Evolutionary conservation across 2,329 filamentous ascomycete species (phyloP).

Genomic region (Ceratocystis huliohia): DNA sequence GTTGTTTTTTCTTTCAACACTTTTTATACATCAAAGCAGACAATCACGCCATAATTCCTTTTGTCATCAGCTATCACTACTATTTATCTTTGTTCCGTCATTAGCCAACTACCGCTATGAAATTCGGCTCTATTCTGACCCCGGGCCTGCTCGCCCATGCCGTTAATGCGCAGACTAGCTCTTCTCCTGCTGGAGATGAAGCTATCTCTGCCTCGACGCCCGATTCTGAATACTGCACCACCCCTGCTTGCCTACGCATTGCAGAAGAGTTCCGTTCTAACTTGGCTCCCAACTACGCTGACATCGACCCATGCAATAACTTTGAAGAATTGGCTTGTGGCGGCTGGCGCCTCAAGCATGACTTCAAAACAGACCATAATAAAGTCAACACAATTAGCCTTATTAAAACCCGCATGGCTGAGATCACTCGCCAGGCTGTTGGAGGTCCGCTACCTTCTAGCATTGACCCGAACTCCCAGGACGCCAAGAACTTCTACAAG

Average conservation of each 20-base stretch:
- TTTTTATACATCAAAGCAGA: too few species aligned
- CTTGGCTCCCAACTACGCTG: slow-evolving; percentile 36
- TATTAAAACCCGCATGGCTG: slow-evolving; percentile 48
- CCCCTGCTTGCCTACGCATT: slow-evolving; percentile 26
- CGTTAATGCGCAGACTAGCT: neutral
- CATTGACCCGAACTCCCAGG: slow-evolving; percentile 28
- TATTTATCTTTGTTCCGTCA: too few species aligned
- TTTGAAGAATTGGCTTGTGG: slow-evolving; percentile 57
- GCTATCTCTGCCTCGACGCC: neutral
- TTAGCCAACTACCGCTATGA: neutral
- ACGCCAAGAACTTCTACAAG: slow-evolving; percentile 53
- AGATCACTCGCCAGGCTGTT: slow-evolving; percentile 48
- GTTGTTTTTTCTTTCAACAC: too few species aligned
- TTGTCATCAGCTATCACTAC: too few species aligned
- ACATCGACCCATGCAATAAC: slow-evolving; percentile 54
- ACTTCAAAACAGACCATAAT: slow-evolving; percentile 51
- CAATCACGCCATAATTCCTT: too few species aligned
- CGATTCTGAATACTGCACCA: slow-evolving; percentile 21
- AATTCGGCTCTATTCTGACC: neutral
- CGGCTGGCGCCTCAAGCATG: slow-evolving; percentile 51
- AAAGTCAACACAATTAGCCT: slow-evolving; percentile 47
- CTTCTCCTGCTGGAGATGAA: neutral
- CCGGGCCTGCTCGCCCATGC: neutral
- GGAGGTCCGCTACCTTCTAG: slow-evolving; percentile 42
- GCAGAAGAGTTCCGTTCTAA: slow-evolving; percentile 27